phyloP scores from a whole-genome alignment of 148 eudicot species.

The Rhododendron griersonianum region DNA sequence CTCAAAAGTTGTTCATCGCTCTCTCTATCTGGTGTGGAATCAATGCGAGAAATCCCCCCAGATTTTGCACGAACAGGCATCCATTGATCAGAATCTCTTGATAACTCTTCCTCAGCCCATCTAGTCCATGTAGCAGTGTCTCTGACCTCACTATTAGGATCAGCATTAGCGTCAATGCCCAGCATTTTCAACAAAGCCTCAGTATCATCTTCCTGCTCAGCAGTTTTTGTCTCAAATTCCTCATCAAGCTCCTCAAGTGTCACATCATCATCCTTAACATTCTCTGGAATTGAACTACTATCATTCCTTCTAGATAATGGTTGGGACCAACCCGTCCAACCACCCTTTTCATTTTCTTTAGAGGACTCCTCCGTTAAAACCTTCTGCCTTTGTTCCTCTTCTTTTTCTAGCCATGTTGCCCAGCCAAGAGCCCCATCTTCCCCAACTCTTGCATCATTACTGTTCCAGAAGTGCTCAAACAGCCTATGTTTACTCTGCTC shows the following conservation, averaged over 20 bases:
- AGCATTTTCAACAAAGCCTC: conserved; percentile 70
- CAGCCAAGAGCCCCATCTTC: conserved; percentile 98
- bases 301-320: conserved; percentile 41
- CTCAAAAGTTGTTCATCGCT: conserved; percentile 70
- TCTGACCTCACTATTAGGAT: conserved; percentile 58
- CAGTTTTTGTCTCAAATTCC: conserved; percentile 38
- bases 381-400: conserved; percentile 78
- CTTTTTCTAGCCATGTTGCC: conserved; percentile 91
- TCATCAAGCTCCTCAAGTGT: conserved; percentile 41
- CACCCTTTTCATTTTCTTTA: conserved; percentile 61
- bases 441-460: conserved; percentile 84
- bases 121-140: conserved; percentile 67
- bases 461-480: conserved; percentile 91
- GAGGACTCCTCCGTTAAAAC: conserved; percentile 39
- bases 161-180: conserved; percentile 74
- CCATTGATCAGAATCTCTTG: conserved; percentile 76
- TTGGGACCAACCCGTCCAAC: conserved; percentile 93
- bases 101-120: conserved; percentile 82
- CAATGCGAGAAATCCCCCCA: conserved; percentile 35
- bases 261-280: conserved; percentile 26
- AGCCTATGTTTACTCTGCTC: conserved; percentile 84
- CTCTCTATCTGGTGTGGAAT: conserved; percentile 43
- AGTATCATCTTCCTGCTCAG: conserved; percentile 52
- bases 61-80: conserved; percentile 63
- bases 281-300: conserved; percentile 19